These are phyloP conservation scores for Melampsora americana DNA, from an alignment of 1,284 basidiomycete species.

Conservation along the genomic window DNA sequence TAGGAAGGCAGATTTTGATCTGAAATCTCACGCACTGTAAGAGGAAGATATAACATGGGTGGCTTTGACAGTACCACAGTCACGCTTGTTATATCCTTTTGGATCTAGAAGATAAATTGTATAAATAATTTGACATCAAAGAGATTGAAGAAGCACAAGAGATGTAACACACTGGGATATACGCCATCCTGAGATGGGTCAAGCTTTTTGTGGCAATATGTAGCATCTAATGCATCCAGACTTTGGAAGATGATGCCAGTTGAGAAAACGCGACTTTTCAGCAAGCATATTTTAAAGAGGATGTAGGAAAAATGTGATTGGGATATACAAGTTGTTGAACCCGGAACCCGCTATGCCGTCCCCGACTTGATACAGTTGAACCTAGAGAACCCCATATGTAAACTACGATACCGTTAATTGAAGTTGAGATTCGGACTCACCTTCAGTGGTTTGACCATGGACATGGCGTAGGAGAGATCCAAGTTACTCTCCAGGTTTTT, in stretches of 20 bases:
- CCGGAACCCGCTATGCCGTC: conserved; percentile 54
- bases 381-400: not conserved
- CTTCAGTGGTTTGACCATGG: conserved; percentile 56
- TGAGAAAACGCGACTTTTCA: conserved; percentile 57
- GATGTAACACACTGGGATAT: conserved; percentile 59
- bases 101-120: not conserved
- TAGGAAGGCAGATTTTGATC: too few relatives aligned
- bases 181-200: conserved; percentile 59
- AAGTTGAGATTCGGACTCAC: conserved; percentile 46
- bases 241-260: conserved; percentile 5
- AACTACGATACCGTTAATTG: not conserved
- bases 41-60: conserved; percentile 63
- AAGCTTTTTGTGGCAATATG: conserved; percentile 65
- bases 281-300: conserved; percentile 52
- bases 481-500: conserved; percentile 61
- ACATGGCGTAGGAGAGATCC: conserved; percentile 60
- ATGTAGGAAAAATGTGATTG: too few relatives aligned
- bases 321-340: conserved; percentile 46
- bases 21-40: conserved; percentile 51
- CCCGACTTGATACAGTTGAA: conserved; percentile 59
- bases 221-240: conserved; percentile 59
- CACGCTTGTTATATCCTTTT: conserved; percentile 57
- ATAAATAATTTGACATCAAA: too few relatives aligned
- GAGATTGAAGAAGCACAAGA: too few relatives aligned
- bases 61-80: conserved; percentile 60